Evolutionary conservation across 2,329 filamentous ascomycete species (phyloP).

Genomic region (Penicillium sp.): DNA sequence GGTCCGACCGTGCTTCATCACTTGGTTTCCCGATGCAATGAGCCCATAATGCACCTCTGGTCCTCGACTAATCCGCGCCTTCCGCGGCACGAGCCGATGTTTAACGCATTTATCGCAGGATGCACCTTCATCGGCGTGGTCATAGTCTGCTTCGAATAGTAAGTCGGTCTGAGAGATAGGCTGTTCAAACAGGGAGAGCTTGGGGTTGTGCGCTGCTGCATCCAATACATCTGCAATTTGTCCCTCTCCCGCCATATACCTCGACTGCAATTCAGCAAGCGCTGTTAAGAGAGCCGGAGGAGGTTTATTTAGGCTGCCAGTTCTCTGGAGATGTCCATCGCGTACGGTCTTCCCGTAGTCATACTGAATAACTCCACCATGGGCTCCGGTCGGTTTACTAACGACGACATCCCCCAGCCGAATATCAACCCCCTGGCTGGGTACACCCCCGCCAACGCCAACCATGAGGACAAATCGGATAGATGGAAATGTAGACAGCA

Average conservation of each 20-base stretch:
- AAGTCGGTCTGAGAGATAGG: neutral
- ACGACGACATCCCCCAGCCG: conserved; percentile 38
- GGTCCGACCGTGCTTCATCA: neutral
- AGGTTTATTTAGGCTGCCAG: neutral
- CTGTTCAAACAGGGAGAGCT: neutral
- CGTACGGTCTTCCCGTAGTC: conserved; percentile 29
- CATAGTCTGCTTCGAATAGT: neutral
- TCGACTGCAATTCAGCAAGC: neutral
- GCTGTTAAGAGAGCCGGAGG: conserved; percentile 6
- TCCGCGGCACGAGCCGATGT: neutral
- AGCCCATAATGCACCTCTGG: conserved; percentile 2
- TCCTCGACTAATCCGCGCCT: neutral
- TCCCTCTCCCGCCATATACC: neutral
- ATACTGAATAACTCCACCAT: conserved; percentile 35
- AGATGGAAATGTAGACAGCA: conserved; percentile 23
- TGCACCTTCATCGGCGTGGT: neutral
- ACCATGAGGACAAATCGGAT: conserved; percentile 45
- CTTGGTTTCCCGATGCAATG: conserved; percentile 1
- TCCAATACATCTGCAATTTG: neutral
- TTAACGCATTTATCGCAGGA: neutral
- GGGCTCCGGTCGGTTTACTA: conserved; percentile 17
- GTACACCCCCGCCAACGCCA: conserved; percentile 46
- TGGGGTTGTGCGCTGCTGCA: neutral
- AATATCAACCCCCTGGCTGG: conserved; percentile 29
- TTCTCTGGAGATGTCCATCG: neutral